These are phyloP conservation scores for Solanum chacoense DNA, from an alignment of 305 asterid genomes.

Conservation along the genomic window DNA sequence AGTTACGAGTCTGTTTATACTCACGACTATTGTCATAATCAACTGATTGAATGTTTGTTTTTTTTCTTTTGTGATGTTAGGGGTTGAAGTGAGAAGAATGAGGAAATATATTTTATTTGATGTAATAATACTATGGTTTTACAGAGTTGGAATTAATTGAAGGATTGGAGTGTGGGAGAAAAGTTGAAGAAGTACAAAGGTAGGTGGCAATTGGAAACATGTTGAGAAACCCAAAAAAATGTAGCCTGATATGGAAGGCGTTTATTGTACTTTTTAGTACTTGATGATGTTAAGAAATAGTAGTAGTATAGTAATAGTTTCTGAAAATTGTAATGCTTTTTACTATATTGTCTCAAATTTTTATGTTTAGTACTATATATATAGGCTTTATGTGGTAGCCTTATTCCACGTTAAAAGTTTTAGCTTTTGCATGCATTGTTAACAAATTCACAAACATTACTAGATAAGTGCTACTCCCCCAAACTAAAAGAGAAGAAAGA, in stretches of 20 bases:
- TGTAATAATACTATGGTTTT: neutral
- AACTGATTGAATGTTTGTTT: neutral
- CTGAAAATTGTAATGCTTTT: slow-evolving; percentile 1
- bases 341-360: neutral
- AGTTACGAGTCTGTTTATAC: neutral
- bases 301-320: neutral
- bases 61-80: neutral
- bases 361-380: neutral
- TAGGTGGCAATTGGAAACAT: neutral
- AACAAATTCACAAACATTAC: neutral
- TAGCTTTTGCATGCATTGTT: neutral
- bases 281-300: neutral
- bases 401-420: neutral
- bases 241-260: neutral
- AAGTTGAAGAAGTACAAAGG: neutral
- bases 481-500: neutral
- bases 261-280: neutral
- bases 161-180: neutral
- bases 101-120: neutral
- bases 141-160: neutral
- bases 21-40: neutral
- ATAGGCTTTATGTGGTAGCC: neutral
- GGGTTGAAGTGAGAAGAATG: neutral
- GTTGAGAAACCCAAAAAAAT: neutral
- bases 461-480: neutral